Conservation (phyloP, 2,329 filamentous ascomycete genomes). For the Penicillium corylophilum region DNA sequence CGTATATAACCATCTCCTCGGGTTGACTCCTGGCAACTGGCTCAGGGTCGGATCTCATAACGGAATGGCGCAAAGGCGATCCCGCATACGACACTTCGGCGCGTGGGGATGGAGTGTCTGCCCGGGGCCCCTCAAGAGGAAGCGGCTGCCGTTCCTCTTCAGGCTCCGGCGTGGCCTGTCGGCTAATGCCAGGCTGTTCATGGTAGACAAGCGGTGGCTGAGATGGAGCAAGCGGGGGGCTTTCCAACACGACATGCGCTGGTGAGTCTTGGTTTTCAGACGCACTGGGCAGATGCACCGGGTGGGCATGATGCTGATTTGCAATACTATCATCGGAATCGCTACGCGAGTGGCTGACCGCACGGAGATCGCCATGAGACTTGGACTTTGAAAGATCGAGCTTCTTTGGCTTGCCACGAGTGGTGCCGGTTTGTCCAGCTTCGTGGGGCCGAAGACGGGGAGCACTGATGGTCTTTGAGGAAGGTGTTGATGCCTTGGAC, state of each 20-base stretch:
- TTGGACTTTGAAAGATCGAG: constrained; percentile 33
- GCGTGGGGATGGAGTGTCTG: constrained; percentile 4
- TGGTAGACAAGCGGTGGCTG: constrained; percentile 6
- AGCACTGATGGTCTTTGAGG: constrained; percentile 27
- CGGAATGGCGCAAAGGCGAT: constrained; percentile 7
- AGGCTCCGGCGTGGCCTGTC: constrained; percentile 10
- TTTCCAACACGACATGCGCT: constrained; percentile 19
- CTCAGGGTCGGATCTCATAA: constrained; percentile 8
- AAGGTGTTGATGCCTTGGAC: constrained; percentile 33
- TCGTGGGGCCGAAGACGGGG: constrained; percentile 37
- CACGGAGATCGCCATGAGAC: constrained; percentile 27
- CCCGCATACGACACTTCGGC: background rate
- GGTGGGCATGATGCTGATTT: constrained; percentile 6
- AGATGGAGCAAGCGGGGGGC: constrained; percentile 19
- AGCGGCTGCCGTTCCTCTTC: constrained; percentile 11
- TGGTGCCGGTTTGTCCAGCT: constrained; percentile 26
- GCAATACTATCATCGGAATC: constrained; percentile 23
- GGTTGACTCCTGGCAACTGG: constrained; percentile 11
- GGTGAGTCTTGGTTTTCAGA: constrained; percentile 54
- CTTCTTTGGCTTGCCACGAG: constrained; percentile 34
- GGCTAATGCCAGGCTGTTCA: background rate
- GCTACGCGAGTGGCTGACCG: constrained; percentile 27
- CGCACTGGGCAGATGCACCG: constrained; percentile 40
- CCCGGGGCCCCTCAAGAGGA: constrained; percentile 7
- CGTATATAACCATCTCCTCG: constrained; percentile 27